phyloP scores from a whole-genome alignment of 31 red algal species.

The Porphyra umbilicalis region DNA sequence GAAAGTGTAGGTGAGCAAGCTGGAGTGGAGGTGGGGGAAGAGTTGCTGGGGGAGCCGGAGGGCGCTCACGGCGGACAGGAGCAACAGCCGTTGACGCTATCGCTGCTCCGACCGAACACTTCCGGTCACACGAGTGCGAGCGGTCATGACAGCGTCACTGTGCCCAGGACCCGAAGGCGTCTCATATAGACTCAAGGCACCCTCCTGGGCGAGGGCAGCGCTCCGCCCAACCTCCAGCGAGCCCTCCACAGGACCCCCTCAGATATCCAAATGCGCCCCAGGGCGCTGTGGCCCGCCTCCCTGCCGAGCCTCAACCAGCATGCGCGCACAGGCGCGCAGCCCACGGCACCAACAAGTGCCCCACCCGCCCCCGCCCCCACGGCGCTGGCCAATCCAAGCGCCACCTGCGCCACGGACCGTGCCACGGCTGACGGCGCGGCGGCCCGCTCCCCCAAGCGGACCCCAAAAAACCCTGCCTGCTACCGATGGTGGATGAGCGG shows the following conservation, averaged over 20 bases:
- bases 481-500: not conserved
- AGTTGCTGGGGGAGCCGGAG: not conserved
- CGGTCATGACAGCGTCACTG: not conserved
- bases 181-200: not conserved
- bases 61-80: no score
- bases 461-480: not conserved
- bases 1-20: no score
- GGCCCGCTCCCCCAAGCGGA: not conserved
- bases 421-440: not conserved
- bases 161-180: not conserved
- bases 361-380: no score
- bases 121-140: not conserved
- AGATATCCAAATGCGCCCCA: not conserved
- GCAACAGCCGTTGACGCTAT: no score
- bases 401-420: not conserved
- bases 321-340: no score
- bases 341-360: no score
- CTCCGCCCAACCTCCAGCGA: not conserved
- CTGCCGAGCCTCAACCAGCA: no score
- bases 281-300: not conserved
- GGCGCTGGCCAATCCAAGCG: not conserved
- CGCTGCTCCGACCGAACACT: not conserved
- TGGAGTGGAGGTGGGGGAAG: no score
- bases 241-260: not conserved
- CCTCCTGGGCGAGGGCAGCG: not conserved